phyloP scores from a whole-genome alignment of 805 yeast genomes.

The Metschnikowia arizonensis region DNA sequence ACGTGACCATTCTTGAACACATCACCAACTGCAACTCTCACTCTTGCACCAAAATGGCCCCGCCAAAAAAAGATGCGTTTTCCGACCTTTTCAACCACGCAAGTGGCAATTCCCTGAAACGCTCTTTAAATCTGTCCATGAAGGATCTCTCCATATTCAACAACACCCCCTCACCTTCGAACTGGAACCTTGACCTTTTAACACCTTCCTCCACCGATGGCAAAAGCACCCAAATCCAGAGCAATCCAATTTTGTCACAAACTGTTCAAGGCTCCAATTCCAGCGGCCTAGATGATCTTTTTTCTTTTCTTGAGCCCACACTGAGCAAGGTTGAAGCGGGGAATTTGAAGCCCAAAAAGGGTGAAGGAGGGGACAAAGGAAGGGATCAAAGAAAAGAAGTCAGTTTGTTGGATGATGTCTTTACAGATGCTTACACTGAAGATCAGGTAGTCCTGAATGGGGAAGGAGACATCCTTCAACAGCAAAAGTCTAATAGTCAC shows the following conservation, averaged over 20 bases:
- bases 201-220: constrained; percentile 6
- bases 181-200: constrained; percentile 10
- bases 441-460: not conserved
- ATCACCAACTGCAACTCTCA: not conserved
- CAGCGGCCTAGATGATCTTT: constrained; percentile 1
- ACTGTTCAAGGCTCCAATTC: not conserved
- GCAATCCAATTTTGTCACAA: not conserved
- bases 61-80: constrained; percentile 43
- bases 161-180: constrained; percentile 3
- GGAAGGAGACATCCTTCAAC: not conserved
- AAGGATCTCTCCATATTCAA: constrained; percentile 13
- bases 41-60: constrained; percentile 17
- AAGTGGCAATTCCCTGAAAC: constrained; percentile 11
- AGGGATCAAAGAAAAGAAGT: not conserved
- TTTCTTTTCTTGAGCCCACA: constrained; percentile 1
- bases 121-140: constrained; percentile 15
- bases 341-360: too few species aligned
- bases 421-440: constrained; percentile 33
- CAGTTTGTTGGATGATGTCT: constrained; percentile 38
- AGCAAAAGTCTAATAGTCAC: too few species aligned
- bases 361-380: too few species aligned
- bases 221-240: not conserved
- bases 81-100: constrained; percentile 41
- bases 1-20: constrained; percentile 3
- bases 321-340: not conserved